These are phyloP conservation scores for Emergomyces pasteurianus DNA, from an alignment of 2,329 filamentous ascomycete genomes.

Conservation along the genomic window DNA sequence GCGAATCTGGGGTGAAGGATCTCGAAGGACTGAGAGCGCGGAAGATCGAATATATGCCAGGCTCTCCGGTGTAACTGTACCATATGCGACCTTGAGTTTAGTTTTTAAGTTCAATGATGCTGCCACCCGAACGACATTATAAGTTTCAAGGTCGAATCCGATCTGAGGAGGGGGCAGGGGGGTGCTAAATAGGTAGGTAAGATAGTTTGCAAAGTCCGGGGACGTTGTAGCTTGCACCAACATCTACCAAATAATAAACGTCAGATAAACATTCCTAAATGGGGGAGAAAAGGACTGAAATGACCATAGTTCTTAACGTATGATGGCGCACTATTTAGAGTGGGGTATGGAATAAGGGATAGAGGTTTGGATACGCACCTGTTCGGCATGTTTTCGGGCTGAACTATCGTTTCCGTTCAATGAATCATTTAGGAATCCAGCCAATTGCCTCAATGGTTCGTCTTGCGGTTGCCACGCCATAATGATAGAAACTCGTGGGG, in stretches of 20 bases:
- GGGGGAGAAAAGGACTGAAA: neutral
- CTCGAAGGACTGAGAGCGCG: slow-evolving; percentile 67
- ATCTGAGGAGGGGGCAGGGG: slow-evolving; percentile 43
- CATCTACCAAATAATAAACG: slow-evolving; percentile 50
- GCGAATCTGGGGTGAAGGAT: slow-evolving; percentile 69
- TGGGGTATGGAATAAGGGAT: neutral
- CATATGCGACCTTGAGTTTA: slow-evolving; percentile 66
- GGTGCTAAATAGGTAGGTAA: slow-evolving; percentile 78
- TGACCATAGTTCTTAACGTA: neutral
- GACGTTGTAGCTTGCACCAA: slow-evolving; percentile 76
- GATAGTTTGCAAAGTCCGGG: slow-evolving; percentile 94
- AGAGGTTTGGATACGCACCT: slow-evolving; percentile 45
- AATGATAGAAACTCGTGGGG: slow-evolving; percentile 15
- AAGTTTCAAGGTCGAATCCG: slow-evolving; percentile 52
- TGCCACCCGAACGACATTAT: slow-evolving; percentile 65
- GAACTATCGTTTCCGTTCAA: slow-evolving; percentile 69
- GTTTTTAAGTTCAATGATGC: slow-evolving; percentile 95
- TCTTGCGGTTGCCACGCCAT: slow-evolving; percentile 92
- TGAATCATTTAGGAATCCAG: slow-evolving; percentile 81
- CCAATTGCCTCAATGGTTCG: slow-evolving; percentile 79
- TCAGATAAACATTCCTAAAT: neutral
- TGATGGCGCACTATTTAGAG: neutral
- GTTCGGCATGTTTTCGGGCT: slow-evolving; percentile 79
- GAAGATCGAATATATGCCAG: slow-evolving; percentile 67
- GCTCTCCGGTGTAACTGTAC: slow-evolving; percentile 60